These are phyloP conservation scores for Nelumbo lutea DNA, from an alignment of 164 flowering plant genomes.

Conservation along the genomic window DNA sequence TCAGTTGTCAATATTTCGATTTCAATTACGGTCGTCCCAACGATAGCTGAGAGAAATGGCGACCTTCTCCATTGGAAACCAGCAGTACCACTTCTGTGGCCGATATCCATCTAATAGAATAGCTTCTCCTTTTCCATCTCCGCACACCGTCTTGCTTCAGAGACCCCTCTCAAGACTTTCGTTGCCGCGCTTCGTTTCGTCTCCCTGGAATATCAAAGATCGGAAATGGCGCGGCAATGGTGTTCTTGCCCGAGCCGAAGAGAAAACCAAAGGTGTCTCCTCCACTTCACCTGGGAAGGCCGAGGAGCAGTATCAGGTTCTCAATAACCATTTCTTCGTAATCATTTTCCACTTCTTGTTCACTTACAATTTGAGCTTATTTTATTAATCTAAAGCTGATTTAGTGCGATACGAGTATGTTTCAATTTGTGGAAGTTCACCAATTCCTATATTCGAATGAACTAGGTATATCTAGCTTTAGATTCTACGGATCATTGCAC, in stretches of 20 bases:
- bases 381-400: not conserved
- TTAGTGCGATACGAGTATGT: not conserved
- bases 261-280: conserved; percentile 32
- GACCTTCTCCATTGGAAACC: conserved; percentile 6
- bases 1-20: not conserved
- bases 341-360: not conserved
- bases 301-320: conserved; percentile 47
- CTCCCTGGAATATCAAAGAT: conserved; percentile 11
- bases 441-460: not conserved
- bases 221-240: conserved; percentile 16
- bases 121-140: conserved; percentile 7
- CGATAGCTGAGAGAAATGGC: conserved; percentile 9
- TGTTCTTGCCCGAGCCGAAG: conserved; percentile 60
- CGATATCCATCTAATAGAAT: not conserved
- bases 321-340: not conserved
- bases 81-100: not conserved
- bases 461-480: not conserved
- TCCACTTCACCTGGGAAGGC: conserved; percentile 21
- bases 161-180: not conserved
- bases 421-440: not conserved
- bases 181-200: conserved; percentile 1
- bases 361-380: not conserved
- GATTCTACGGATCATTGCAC: not conserved
- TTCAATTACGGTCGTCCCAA: not conserved
- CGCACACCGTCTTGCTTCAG: conserved; percentile 4